phyloP scores from a whole-genome alignment of 139 green algal genomes.

The Chlorella sp. region DNA sequence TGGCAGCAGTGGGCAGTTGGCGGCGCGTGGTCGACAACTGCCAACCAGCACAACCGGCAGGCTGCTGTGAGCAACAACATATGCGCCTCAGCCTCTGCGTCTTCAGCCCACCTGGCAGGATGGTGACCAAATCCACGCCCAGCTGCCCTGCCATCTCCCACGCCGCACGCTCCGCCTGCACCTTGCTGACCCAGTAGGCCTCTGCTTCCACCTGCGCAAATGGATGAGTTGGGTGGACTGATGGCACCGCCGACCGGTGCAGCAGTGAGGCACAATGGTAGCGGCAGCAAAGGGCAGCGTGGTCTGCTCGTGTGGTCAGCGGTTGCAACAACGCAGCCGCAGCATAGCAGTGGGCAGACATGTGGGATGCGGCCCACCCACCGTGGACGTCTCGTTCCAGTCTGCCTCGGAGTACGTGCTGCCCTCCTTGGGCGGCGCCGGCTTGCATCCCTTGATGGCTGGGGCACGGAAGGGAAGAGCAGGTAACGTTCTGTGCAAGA shows the following conservation, averaged over 20 bases:
- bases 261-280: too few relatives aligned
- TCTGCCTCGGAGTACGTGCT: slow-evolving; percentile 75
- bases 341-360: too few relatives aligned
- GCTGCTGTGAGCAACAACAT: too few relatives aligned
- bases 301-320: too few relatives aligned
- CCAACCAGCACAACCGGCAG: too few relatives aligned
- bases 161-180: slow-evolving; percentile 71
- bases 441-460: slow-evolving; percentile 61
- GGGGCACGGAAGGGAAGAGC: slow-evolving; percentile 20
- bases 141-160: slow-evolving; percentile 67
- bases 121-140: slow-evolving; percentile 72
- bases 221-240: too few relatives aligned
- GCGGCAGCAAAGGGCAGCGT: too few relatives aligned
- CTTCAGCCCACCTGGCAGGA: slow-evolving; percentile 60
- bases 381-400: slow-evolving; percentile 73
- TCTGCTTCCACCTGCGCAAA: slow-evolving; percentile 45
- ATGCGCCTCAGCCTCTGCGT: background rate
- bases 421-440: slow-evolving; percentile 54
- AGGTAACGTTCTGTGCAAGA: background rate
- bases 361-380: slow-evolving; percentile 9
- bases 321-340: too few relatives aligned
- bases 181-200: slow-evolving; percentile 84
- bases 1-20: too few relatives aligned
- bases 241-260: too few relatives aligned
- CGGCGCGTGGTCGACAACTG: too few relatives aligned